Evolutionary conservation across 1,284 basidiomycete genomes (phyloP), one percentile per base, ranked within the genome.

Genomic region (Melampsora abietis-canadensis): DNA sequence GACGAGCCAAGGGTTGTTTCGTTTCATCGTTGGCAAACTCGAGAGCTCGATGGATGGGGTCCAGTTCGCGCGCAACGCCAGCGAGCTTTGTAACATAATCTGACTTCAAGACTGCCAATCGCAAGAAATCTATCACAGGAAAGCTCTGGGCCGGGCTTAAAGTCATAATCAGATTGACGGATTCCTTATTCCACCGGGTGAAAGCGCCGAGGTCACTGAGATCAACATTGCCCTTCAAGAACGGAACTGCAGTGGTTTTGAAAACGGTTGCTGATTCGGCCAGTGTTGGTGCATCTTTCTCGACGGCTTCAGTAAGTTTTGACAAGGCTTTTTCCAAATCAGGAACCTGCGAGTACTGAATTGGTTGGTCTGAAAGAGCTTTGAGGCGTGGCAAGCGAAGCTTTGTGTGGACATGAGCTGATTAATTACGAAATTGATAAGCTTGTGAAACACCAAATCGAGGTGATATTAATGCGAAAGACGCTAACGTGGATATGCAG

Each of bases 41-140:
- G 1, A 76, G 24, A 3, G 62, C 70, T n/a, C 60, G 27, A 46
- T 57, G 37, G 30, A 77, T 37, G 17, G 64, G 62, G 10, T 61
- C 44, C 15, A 77, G 40, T n/a, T 78, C 72, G 27, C 48, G 19
- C 15, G 76, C 3, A 40, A 78, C 76, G 10, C 72, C 7, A 15
- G 75, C 62, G 5, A 76, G 57, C 3, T 76, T 21, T 8, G 68
- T 54, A 51, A 76, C 37, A 17, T 66, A 7, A 47, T 78, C 76
- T 7, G 76, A 61, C 4, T 77, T 76, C 40, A 80, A 73, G 3
- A 75, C 61, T 7, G 77, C 78, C 59, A 78, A 75, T n/a, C 78
- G 77, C 40, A 79, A 62, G 40, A 79, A 76, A 65, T 81, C 80
- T 57, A 81, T 31, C 44, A 79, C 54, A 21, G 79, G 79, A 75